Evolutionary conservation across 192 early-diverging fungal genomes (phyloP), one percentile per base, ranked within the genome.

Genomic region (Gryganskiella cystojenkinii): DNA sequence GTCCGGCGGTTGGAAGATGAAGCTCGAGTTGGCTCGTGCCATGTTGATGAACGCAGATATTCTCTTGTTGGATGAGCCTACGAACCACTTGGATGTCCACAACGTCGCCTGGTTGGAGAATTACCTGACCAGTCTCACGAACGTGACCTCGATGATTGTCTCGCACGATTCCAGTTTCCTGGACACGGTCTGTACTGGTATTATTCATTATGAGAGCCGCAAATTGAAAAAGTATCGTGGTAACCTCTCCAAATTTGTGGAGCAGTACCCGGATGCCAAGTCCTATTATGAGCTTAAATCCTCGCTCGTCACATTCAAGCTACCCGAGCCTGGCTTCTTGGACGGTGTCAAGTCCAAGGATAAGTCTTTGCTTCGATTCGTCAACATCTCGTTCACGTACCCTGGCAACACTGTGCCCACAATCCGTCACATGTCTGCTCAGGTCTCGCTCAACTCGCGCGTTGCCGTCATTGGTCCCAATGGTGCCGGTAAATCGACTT

Each of bases 1-100:
- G 9, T 91, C 90, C 64, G 92, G 92, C 79, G 92, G 92, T 57
- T 94, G 92, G 92, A 91, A 92, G 81, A 94, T 94, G 93, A 94
- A 93, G 87, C 85, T 94, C 57, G 91, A 87, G 81, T 86, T 94
- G 70, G 92, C 92, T 13, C 90, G 92, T 80, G 92, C 93, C 56
- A 90, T 94, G 89, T 82, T 94, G 70, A 82, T 85, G 82, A 88
- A 93, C 66, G 90, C 92, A 65, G 93, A 94, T 78, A 91, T 94
- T 52, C 68, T 94, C 57, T 78, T 94, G 51, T 80, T 94, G 57
- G 93, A 94, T 71, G 93, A 94, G 80, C 92, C 92, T 56, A 93
- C 90, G 52, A 93, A 94, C 83, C 90, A 92, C 80, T 88, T 94
- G 82, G 90, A 92, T 80, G 87, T 91, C 66, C 52, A 78, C 34